Base-by-base conservation (phyloP, 1,284 basidiomycete genomes). In the Trichosporon ovoides region DNA sequence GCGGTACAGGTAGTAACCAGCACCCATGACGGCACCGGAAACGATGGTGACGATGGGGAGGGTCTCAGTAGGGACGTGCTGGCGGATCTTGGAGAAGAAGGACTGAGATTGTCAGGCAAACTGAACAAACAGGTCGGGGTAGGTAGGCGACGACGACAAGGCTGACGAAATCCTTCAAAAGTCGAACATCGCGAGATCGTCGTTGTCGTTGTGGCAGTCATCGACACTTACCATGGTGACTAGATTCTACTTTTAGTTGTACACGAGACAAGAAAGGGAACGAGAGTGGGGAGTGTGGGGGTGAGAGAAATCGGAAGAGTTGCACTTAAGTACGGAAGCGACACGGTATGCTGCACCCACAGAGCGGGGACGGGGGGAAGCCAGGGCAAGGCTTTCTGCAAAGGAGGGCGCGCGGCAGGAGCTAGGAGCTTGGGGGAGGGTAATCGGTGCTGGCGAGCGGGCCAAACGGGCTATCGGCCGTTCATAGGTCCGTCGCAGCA, bases 1-100 rank as follows among this genome's bases (percentile, higher is more conserved):
- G 57, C 67, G 66, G 66, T 58, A 71, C 55, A 76, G 69, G 68
- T 76, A 75, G 69, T 52, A 69, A 34, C 59, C 58, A 34, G 72
- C 72, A 50, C 74, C 74, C 51, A 58, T 65, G 40, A 68, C 65
- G 57, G 74, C 74, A 54, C 73, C 55, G 19, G 67, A 66, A 56
- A 73, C 68, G 51, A 75, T 67, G 58, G 71, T 72, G 60, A 48
- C 43, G 24, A 48, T 48, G 16, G 43, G 43, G 24, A 48, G 13
- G 43, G 43, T 48, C 43, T 48, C 43, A 22, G 43, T 48, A 22
- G 43, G 43, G 43, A 48, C 43, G 43, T 48, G 16, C 43, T 48
- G 28, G 22, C 22, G 24, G 43, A 48, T 48, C 43, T 48, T 48
- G 22, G 43, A 22, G 43, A 48, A 48, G 43, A 31, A 7, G n/a